Percentiles rank a stretch among this genome's conserved stretches.
Evolutionary conservation across 306 rosid genomes (phyloP).

Genomic region (Glycyrrhiza uralensis): DNA sequence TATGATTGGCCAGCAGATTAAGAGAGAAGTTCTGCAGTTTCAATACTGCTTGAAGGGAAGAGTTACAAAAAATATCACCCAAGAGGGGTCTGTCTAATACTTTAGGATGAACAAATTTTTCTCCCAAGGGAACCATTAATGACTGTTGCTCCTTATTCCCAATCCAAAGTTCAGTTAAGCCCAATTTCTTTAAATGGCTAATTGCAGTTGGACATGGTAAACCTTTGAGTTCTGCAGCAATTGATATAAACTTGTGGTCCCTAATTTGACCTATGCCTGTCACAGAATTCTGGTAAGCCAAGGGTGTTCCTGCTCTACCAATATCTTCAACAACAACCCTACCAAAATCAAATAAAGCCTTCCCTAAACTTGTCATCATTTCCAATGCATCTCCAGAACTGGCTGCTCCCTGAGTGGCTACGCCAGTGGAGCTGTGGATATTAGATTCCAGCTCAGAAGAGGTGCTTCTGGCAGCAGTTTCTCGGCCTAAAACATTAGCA

Average conservation of each 20-base stretch:
- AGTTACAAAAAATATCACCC: slow-evolving; percentile 52
- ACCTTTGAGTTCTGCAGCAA: slow-evolving; percentile 84
- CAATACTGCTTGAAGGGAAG: slow-evolving; percentile 54
- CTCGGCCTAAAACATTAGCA: slow-evolving; percentile 26
- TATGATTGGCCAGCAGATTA: slow-evolving; percentile 69
- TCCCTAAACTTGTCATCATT: slow-evolving; percentile 93
- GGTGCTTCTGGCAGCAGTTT: slow-evolving; percentile 44
- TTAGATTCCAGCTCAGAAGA: slow-evolving; percentile 45
- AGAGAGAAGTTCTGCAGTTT: slow-evolving; percentile 68
- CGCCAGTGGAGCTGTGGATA: slow-evolving; percentile 39
- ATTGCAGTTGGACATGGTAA: slow-evolving; percentile 89
- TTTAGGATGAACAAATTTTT: slow-evolving; percentile 77
- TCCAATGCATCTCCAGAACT: slow-evolving; percentile 99
- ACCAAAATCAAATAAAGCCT: slow-evolving; percentile 89
- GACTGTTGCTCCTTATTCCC: slow-evolving; percentile 80
- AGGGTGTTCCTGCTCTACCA: slow-evolving; percentile 75
- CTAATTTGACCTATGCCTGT: slow-evolving; percentile 43
- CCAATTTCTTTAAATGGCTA: slow-evolving; percentile 63
- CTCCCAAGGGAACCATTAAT: slow-evolving; percentile 74
- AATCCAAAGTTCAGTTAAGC: slow-evolving; percentile 80
- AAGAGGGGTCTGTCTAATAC: slow-evolving; percentile 69
- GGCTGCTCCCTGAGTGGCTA: slow-evolving; percentile 49
- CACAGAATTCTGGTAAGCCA: slow-evolving; percentile 41
- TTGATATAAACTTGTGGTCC: slow-evolving; percentile 46
- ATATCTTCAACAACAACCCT: slow-evolving; percentile 96